Evolutionary conservation across 2,329 filamentous ascomycete species (phyloP).

Genomic region (Pestalotiopsis sp.): DNA sequence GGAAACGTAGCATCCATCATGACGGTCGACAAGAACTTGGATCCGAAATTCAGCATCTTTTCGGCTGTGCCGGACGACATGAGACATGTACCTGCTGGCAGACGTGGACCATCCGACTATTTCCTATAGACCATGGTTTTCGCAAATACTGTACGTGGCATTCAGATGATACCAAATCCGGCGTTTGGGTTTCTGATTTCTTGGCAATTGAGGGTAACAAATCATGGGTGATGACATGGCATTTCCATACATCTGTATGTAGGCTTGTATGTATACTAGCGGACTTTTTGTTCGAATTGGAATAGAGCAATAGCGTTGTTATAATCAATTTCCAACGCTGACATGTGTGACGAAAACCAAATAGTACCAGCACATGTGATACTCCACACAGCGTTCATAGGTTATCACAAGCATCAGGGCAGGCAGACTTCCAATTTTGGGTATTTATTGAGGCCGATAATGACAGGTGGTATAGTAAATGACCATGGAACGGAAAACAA

Average conservation of each 20-base stretch:
- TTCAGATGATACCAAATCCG: conserved; percentile 11
- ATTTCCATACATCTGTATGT: background rate
- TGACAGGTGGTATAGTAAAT: too few relatives aligned
- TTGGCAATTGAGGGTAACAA: background rate
- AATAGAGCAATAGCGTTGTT: background rate
- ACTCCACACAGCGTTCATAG: too few relatives aligned
- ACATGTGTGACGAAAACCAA: background rate
- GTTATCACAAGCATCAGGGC: too few relatives aligned
- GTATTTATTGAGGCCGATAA: too few relatives aligned
- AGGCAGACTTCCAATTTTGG: too few relatives aligned
- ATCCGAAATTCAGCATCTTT: conserved; percentile 92
- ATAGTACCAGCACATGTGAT: background rate
- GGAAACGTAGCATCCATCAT: conserved; percentile 97
- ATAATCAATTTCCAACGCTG: background rate
- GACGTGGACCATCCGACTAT: conserved; percentile 68
- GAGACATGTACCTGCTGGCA: conserved; percentile 73
- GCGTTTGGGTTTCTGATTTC: background rate
- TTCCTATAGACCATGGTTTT: conserved; percentile 53
- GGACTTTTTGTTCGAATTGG: background rate
- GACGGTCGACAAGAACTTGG: conserved; percentile 81
- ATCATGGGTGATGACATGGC: background rate
- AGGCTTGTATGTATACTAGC: background rate
- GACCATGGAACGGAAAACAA: background rate
- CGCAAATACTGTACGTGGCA: background rate
- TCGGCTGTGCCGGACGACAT: conserved; percentile 84